Evolutionary conservation across 2,329 filamentous ascomycete genomes (phyloP), one percentile per base, ranked within the genome.

Genomic region (Phaeophleospora eucalypticola): DNA sequence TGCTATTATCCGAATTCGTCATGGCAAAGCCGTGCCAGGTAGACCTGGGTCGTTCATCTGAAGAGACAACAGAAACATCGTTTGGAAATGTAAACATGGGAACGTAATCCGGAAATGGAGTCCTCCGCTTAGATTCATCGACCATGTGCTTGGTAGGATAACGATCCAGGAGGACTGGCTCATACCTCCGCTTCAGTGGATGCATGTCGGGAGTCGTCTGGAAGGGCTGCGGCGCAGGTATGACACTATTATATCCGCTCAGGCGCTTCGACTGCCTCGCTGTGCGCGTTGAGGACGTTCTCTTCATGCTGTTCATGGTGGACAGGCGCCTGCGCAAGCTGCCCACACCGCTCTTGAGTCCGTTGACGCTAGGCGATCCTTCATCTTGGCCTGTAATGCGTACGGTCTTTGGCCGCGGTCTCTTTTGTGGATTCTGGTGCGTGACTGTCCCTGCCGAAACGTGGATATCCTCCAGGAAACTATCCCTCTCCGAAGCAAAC

Each of bases 41-140:
- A n/a, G 93, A 91, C 52, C 89, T 80, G 1, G 93, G 93, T 52
- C 90, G 80, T 65, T 95, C 89, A 62, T 98, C 93, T 1, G 90
- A 90, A 1, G 93, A 96, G 8, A 97, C 88, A 43, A 98, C 93
- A 54, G 89, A 89, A 59, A 98, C 93, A 67, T 98, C 93, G 68
- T 97, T 96, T 37, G 93, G 93, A 61, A 97, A 98, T 44, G 93
- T 90, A 68, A 98, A 98, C 93, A 98, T 97, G 46, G 93, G 93
- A 15, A 98, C 89, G 62, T 96, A 98, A 65, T 98, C 93, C 1
- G 93, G 93, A 63, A 98, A 97, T 47, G 80, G 84, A 44, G 89
- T 89, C 62, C 93, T 80, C 60, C 86, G 79, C 58, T 87, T 81
- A 42, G 86, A 69, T 58, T 96, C 90, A 48, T 95, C 89, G 17